Percentiles rank a stretch among this genome's conserved stretches.
Evolutionary conservation across 805 yeast genomes (phyloP).

Genomic region (Tetrapisispora nanseiensis): DNA sequence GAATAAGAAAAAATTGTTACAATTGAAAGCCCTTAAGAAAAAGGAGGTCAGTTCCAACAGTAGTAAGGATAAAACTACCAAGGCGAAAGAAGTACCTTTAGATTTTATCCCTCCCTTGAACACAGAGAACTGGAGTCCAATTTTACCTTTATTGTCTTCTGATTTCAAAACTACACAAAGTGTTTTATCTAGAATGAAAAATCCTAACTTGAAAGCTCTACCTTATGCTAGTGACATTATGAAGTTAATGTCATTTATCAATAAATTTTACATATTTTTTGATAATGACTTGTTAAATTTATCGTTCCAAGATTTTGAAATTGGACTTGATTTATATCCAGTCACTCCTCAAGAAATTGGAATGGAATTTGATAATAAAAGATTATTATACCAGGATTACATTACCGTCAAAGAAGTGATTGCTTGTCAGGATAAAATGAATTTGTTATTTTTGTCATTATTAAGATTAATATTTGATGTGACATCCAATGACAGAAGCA

Average conservation of each 20-base stretch:
- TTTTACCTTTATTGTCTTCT: constrained; percentile 15
- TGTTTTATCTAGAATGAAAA: constrained; percentile 16
- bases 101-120: constrained; percentile 1
- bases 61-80: background rate
- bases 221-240: constrained; percentile 24
- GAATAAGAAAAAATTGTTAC: background rate
- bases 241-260: constrained; percentile 23
- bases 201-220: constrained; percentile 10
- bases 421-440: constrained; percentile 18
- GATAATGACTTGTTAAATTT: constrained; percentile 17
- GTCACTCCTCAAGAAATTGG: constrained; percentile 4
- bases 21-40: background rate
- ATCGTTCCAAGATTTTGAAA: constrained; percentile 25
- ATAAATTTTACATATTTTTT: constrained; percentile 20
- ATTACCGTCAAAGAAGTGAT: constrained; percentile 16
- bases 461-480: constrained; percentile 11
- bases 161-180: constrained; percentile 8
- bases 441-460: constrained; percentile 14
- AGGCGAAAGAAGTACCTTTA: constrained; percentile 2
- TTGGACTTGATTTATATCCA: constrained; percentile 23
- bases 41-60: background rate
- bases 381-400: constrained; percentile 15
- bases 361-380: constrained; percentile 2
- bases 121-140: constrained; percentile 21
- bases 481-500: constrained; percentile 7